These are phyloP conservation scores for Leishmania braziliensis DNA, from an alignment of 208 protist genomes.

Conservation along the genomic window DNA sequence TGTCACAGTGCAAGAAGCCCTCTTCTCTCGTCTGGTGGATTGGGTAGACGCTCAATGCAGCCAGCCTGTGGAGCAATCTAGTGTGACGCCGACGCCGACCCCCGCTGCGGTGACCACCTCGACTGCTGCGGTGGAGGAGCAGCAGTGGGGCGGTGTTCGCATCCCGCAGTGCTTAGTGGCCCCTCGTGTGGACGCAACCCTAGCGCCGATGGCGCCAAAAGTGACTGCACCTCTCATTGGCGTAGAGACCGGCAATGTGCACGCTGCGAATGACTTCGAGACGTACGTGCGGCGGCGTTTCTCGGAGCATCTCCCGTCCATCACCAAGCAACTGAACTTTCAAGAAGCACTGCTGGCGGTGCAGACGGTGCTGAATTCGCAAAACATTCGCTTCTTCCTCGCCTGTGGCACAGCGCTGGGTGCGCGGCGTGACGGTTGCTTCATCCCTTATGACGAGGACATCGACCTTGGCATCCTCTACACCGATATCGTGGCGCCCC, in stretches of 20 bases:
- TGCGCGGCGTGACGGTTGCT: constrained; percentile 76
- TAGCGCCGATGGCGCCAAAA: neutral
- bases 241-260: neutral
- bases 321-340: constrained; percentile 64
- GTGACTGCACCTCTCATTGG: neutral
- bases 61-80: neutral
- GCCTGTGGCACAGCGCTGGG: constrained; percentile 84
- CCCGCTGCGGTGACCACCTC: neutral
- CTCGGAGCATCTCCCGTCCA: neutral
- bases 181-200: neutral
- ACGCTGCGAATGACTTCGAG: constrained; percentile 17
- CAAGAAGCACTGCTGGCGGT: constrained; percentile 69
- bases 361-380: constrained; percentile 24
- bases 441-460: constrained; percentile 88
- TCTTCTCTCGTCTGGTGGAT: constrained; percentile 6
- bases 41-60: constrained; percentile 21
- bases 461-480: constrained; percentile 87
- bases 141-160: constrained; percentile 1
- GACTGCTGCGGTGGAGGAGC: neutral
- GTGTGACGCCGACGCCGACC: neutral
- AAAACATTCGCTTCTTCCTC: constrained; percentile 71
- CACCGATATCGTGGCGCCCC: constrained; percentile 27
- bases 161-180: constrained; percentile 8
- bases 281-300: constrained; percentile 13
- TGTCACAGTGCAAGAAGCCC: neutral